Conservation (phyloP, 1,139 yeast species). For the Suhomyces guaymorum region DNA sequence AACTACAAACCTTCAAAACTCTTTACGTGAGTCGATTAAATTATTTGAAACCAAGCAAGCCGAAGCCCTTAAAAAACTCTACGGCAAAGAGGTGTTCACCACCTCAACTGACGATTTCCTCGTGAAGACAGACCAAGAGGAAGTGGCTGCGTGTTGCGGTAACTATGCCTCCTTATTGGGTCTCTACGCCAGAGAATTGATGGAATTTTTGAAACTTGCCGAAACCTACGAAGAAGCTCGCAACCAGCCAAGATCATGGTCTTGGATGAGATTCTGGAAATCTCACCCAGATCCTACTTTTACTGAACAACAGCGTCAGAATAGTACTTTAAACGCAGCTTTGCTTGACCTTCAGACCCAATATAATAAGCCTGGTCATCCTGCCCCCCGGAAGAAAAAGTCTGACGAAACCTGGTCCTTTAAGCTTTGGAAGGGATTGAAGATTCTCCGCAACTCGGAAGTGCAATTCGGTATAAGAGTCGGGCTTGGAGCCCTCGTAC, state of each 20-base stretch:
- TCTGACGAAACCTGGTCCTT: constrained; percentile 15
- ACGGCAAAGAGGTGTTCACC: constrained; percentile 56
- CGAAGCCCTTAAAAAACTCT: constrained; percentile 57
- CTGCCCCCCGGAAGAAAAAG: not conserved
- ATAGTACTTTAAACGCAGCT: constrained; percentile 37
- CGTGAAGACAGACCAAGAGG: constrained; percentile 69
- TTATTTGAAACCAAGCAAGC: constrained; percentile 59
- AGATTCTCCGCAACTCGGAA: constrained; percentile 55
- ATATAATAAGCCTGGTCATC: constrained; percentile 18
- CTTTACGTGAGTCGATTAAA: constrained; percentile 53
- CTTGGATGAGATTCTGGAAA: constrained; percentile 56
- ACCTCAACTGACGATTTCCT: constrained; percentile 36
- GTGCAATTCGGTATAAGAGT: constrained; percentile 79
- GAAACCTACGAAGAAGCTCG: constrained; percentile 42
- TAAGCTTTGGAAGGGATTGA: constrained; percentile 34
- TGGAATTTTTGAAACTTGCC: constrained; percentile 47
- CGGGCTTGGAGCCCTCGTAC: constrained; percentile 70
- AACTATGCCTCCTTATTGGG: constrained; percentile 69
- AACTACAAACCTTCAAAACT: constrained; percentile 46
- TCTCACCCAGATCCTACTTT: not conserved
- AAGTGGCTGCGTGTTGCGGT: constrained; percentile 83
- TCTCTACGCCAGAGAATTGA: constrained; percentile 61
- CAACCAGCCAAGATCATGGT: constrained; percentile 39
- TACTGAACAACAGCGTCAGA: constrained; percentile 8
- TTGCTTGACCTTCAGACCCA: constrained; percentile 36